Percentiles rank a stretch among this genome's conserved stretches.
Conservation (phyloP, 805 yeast species). For the Pichia phayaonensis region DNA sequence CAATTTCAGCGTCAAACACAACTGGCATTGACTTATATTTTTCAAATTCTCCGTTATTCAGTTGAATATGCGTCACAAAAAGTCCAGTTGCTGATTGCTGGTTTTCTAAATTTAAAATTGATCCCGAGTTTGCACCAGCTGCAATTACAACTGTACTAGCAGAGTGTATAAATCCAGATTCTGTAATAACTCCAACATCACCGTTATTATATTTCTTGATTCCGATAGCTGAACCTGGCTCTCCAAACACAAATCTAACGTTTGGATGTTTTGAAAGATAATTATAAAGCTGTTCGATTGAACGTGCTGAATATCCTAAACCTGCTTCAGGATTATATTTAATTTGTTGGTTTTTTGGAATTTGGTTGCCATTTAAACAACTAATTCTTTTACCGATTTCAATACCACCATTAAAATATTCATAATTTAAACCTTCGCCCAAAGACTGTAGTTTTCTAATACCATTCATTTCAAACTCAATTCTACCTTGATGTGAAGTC, state of each 20-base stretch:
- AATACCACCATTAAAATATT: constrained; percentile 23
- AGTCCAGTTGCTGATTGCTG: constrained; percentile 34
- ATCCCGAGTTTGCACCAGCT: constrained; percentile 35
- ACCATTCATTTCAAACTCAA: constrained; percentile 30
- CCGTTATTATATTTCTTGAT: constrained; percentile 6
- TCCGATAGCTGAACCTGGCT: constrained; percentile 18
- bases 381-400: constrained; percentile 20
- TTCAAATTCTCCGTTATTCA: constrained; percentile 30
- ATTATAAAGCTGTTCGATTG: constrained; percentile 27
- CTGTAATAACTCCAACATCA: constrained; percentile 17
- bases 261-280: constrained; percentile 21
- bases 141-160: constrained; percentile 31
- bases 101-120: constrained; percentile 24
- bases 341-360: constrained; percentile 11
- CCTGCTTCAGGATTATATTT: constrained; percentile 36
- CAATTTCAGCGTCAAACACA: constrained; percentile 35
- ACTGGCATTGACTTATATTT: constrained; percentile 33
- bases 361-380: constrained; percentile 11
- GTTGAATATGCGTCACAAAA: constrained; percentile 32
- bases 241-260: constrained; percentile 29
- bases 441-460: constrained; percentile 25
- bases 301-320: constrained; percentile 31
- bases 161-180: constrained; percentile 22
- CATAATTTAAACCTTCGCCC: constrained; percentile 22
- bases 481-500: constrained; percentile 25